Conservation (phyloP, 1,284 basidiomycete species). For the Cryptococcus sp. region DNA sequence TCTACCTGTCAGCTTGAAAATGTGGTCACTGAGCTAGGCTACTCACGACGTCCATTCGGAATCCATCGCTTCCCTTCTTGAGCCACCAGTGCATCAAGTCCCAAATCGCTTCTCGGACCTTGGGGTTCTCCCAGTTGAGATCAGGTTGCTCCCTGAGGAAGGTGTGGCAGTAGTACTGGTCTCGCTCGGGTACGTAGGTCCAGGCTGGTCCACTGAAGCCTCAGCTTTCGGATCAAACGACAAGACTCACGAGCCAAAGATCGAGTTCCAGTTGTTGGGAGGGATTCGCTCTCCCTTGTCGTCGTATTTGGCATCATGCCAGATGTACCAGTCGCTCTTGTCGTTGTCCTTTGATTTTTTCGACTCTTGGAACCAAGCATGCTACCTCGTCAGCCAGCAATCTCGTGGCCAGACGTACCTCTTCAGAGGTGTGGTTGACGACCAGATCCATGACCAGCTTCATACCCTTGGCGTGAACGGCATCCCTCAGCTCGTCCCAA, state of each 20-base stretch:
- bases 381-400: constrained; percentile 17
- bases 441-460: constrained; percentile 50
- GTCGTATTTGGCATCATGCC: constrained; percentile 41
- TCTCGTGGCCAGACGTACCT: constrained; percentile 12
- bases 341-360: constrained; percentile 40
- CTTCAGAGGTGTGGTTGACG: constrained; percentile 49
- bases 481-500: constrained; percentile 44
- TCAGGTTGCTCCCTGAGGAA: constrained; percentile 50
- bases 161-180: constrained; percentile 50
- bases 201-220: constrained; percentile 38
- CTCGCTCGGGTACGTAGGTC: constrained; percentile 48
- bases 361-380: constrained; percentile 49
- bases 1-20: constrained; percentile 16
- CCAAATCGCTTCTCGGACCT: constrained; percentile 39
- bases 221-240: not conserved
- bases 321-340: constrained; percentile 51
- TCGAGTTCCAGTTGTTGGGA: constrained; percentile 50
- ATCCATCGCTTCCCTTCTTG: constrained; percentile 49
- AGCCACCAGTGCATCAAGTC: constrained; percentile 50
- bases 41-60: constrained; percentile 40
- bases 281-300: constrained; percentile 30
- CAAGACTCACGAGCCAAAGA: constrained; percentile 39
- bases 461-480: constrained; percentile 43
- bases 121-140: constrained; percentile 45
- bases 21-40: not conserved